A percentile compares a stretch with the other conserved stretches of the same genome.
Evolutionary conservation across 805 yeast species (phyloP).

Genomic region (Saturnispora galanensis): DNA sequence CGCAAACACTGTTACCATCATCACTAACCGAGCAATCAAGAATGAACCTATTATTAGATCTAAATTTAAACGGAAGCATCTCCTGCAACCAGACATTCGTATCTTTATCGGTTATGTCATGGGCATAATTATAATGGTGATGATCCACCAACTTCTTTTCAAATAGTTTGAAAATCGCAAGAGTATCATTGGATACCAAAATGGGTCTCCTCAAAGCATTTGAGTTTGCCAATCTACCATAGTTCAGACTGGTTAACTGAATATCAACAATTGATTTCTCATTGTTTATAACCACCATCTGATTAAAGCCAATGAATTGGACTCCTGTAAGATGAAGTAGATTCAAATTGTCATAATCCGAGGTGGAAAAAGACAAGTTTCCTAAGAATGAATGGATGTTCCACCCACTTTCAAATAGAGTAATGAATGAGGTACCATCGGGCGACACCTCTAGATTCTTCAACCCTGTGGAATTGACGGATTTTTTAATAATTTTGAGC

Average conservation of each 20-base stretch:
- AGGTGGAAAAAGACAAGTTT: constrained; percentile 33
- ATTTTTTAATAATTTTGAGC: constrained; percentile 28
- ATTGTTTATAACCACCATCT: constrained; percentile 24
- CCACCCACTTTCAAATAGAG: constrained; percentile 34
- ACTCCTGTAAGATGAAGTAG: constrained; percentile 15
- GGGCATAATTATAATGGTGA: constrained; percentile 20
- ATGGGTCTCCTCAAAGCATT: constrained; percentile 31
- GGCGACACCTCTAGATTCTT: constrained; percentile 22
- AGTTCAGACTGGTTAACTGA: constrained; percentile 19
- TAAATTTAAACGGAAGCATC: constrained; percentile 35
- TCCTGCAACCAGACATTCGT: constrained; percentile 38
- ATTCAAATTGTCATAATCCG: constrained; percentile 24
- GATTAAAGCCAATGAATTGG: constrained; percentile 23
- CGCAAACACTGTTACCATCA: constrained; percentile 39
- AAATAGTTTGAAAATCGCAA: constrained; percentile 37
- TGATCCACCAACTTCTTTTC: constrained; percentile 33
- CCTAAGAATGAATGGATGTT: constrained; percentile 39
- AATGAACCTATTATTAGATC: constrained; percentile 35
- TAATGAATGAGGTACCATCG: constrained; percentile 22
- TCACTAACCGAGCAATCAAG: constrained; percentile 32
- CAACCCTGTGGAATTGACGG: constrained; percentile 26
- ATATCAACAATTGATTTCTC: constrained; percentile 23
- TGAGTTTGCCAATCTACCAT: constrained; percentile 17
- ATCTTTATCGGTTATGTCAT: constrained; percentile 26
- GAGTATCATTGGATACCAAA: constrained; percentile 29